Evolutionary conservation across 441 rosid species (phyloP).

Genomic region (Mallotus japonicus): DNA sequence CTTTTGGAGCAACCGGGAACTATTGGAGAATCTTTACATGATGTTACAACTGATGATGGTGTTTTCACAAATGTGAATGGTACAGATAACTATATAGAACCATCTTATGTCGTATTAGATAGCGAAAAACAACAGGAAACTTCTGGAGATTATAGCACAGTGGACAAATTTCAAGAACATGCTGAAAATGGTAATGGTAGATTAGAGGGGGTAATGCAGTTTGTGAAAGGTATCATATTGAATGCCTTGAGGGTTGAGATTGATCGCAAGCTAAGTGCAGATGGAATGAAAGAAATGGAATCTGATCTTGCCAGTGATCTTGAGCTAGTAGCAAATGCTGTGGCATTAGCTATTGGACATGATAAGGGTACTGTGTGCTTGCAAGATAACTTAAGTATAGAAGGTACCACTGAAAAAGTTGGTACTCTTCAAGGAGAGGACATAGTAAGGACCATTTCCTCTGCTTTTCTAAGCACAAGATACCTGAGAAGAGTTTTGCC

Average conservation of each 20-base stretch:
- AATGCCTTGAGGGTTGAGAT: constrained; percentile 80
- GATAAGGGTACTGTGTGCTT: constrained; percentile 40
- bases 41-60: constrained; percentile 28
- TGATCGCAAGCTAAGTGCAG: constrained; percentile 57
- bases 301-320: constrained; percentile 62
- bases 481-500: constrained; percentile 77
- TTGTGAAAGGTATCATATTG: constrained; percentile 56
- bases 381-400: constrained; percentile 28
- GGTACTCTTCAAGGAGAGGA: constrained; percentile 62
- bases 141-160: constrained; percentile 33
- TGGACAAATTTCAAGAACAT: constrained; percentile 32
- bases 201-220: constrained; percentile 47
- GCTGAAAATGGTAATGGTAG: constrained; percentile 31
- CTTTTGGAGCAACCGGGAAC: constrained; percentile 68
- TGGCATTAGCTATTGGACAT: constrained; percentile 50
- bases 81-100: constrained; percentile 53
- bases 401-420: constrained; percentile 41
- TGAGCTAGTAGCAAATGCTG: constrained; percentile 67
- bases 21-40: constrained; percentile 25
- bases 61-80: constrained; percentile 29
- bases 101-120: constrained; percentile 66
- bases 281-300: constrained; percentile 57
- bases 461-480: constrained; percentile 63
- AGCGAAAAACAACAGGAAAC: constrained; percentile 48
- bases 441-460: constrained; percentile 63